These are phyloP conservation scores for Saksenaea vasiformis DNA, from an alignment of 371 early-diverging fungal species.

Conservation along the genomic window DNA sequence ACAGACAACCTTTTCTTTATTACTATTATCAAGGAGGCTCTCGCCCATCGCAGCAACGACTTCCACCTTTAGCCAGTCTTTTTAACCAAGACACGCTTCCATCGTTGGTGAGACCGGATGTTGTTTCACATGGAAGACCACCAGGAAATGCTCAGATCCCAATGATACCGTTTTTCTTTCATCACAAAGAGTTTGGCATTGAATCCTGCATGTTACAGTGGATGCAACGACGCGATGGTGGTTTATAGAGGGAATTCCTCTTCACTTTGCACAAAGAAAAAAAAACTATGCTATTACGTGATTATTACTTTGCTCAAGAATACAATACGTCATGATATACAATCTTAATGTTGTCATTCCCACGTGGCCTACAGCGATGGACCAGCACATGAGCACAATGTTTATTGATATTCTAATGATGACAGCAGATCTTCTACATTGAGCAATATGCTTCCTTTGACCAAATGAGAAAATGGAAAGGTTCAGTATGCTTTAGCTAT, in stretches of 20 bases:
- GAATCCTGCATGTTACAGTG: constrained; percentile 23
- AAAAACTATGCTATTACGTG: too few relatives aligned
- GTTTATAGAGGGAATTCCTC: too few relatives aligned
- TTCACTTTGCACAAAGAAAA: too few relatives aligned
- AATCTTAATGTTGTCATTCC: background rate
- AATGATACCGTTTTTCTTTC: constrained; percentile 27
- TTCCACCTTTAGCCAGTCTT: constrained; percentile 13
- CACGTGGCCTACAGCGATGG: background rate
- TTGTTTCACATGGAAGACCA: background rate
- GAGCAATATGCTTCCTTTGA: too few relatives aligned
- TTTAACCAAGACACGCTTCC: background rate
- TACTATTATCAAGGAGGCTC: background rate
- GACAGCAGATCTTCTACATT: background rate
- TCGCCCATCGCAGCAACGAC: constrained; percentile 1
- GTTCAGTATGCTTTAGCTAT: too few relatives aligned
- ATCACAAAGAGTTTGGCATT: constrained; percentile 33
- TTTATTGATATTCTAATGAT: background rate
- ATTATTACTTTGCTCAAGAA: background rate
- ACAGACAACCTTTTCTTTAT: background rate
- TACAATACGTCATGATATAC: background rate
- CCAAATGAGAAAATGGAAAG: too few relatives aligned
- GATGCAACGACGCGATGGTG: background rate
- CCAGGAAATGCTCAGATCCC: constrained; percentile 10
- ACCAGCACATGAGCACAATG: too few relatives aligned
- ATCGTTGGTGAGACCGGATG: background rate